These are phyloP conservation scores for Psophocarpus tetragonolobus DNA, from an alignment of 306 rosid species.

Conservation along the genomic window DNA sequence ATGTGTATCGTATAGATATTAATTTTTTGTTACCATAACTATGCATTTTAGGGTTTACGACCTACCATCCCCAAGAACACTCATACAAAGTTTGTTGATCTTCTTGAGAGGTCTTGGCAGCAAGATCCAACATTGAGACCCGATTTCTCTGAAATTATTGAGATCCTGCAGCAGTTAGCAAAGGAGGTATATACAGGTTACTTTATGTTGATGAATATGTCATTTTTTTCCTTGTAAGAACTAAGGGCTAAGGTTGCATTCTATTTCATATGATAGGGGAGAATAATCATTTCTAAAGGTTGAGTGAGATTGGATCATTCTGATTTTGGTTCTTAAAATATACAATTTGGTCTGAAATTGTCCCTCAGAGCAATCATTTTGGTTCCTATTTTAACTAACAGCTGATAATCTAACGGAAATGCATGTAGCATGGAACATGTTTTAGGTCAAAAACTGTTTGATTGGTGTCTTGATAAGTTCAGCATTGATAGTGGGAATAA, in stretches of 20 bases:
- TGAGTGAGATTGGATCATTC: background rate
- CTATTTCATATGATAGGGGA: background rate
- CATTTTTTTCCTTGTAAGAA: background rate
- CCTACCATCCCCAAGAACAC: constrained; percentile 86
- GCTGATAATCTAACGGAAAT: background rate
- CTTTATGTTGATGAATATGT: background rate
- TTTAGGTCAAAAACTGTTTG: background rate
- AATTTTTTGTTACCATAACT: constrained; percentile 1
- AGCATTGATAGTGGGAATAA: background rate
- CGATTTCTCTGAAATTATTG: constrained; percentile 80
- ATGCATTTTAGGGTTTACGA: constrained; percentile 69
- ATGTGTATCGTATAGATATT: background rate
- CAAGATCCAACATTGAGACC: constrained; percentile 83
- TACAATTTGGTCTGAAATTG: background rate
- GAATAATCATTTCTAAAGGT: background rate
- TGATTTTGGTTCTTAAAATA: background rate
- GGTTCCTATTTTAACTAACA: background rate
- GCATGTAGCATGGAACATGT: background rate
- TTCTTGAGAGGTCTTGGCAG: constrained; percentile 92
- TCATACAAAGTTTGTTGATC: constrained; percentile 74
- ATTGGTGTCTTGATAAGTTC: background rate
- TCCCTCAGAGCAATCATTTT: background rate
- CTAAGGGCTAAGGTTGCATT: background rate
- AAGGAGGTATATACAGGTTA: constrained; percentile 60
- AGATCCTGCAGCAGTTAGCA: constrained; percentile 60